Conservation (phyloP, 345 rosid species). For the Crucihimalaya himalaica region DNA sequence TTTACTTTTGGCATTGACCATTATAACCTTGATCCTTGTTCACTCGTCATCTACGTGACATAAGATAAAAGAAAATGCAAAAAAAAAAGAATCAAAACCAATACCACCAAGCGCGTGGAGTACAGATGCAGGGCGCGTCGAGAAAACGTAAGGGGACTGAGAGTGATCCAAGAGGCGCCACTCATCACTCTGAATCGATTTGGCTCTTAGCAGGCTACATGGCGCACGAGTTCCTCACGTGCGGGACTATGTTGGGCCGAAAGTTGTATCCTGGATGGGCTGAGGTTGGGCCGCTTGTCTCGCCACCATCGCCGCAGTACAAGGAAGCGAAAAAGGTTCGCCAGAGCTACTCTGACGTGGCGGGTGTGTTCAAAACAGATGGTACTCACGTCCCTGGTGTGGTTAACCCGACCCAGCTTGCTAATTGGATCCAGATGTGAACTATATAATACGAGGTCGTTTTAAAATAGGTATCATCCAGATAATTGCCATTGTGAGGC, state of each 20-base stretch:
- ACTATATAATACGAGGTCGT: background rate
- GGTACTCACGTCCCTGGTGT: conserved; percentile 70
- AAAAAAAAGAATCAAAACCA: conserved; percentile 45
- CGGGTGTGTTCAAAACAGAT: conserved; percentile 56
- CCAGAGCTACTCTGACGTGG: conserved; percentile 60
- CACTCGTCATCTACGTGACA: conserved; percentile 30
- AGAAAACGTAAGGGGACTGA: conserved; percentile 61
- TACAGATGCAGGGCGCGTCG: conserved; percentile 44
- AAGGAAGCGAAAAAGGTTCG: conserved; percentile 39
- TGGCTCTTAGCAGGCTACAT: conserved; percentile 67
- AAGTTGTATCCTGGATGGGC: conserved; percentile 45
- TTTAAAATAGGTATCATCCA: background rate
- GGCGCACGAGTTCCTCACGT: conserved; percentile 66
- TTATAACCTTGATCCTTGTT: conserved; percentile 18
- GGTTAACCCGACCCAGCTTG: conserved; percentile 70
- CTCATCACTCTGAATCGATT: conserved; percentile 31
- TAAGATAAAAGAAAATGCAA: background rate
- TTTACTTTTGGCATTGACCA: background rate
- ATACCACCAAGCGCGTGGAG: conserved; percentile 37
- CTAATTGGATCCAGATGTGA: conserved; percentile 66
- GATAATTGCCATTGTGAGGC: background rate
- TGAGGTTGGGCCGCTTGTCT: conserved; percentile 34
- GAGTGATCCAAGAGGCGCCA: conserved; percentile 22
- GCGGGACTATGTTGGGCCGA: conserved; percentile 62
- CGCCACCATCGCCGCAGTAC: conserved; percentile 22